Conservation (phyloP, 768 basidiomycete species). For the Porphyrellus cyaneotinctus region DNA sequence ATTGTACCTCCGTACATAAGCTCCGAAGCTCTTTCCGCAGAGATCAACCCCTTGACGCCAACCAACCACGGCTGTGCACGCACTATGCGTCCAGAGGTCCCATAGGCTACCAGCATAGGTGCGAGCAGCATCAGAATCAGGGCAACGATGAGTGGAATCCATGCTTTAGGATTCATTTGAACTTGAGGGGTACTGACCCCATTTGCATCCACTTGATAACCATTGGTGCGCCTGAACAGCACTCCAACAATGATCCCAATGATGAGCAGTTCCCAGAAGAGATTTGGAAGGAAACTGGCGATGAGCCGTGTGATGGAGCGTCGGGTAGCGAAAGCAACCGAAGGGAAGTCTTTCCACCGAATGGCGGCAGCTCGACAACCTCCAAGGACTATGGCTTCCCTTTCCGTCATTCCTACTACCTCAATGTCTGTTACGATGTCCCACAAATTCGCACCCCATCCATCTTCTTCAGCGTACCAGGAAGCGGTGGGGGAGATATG, state of each 20-base stretch:
- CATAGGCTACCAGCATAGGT: slow-evolving; percentile 13
- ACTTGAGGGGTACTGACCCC: no score
- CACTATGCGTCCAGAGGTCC: slow-evolving; percentile 13
- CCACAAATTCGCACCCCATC: slow-evolving; percentile 17
- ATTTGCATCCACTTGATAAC: no score
- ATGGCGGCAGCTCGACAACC: slow-evolving; percentile 23
- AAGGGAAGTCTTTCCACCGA: slow-evolving; percentile 24
- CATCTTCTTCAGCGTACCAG: slow-evolving; percentile 23
- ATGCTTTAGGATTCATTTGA: not conserved
- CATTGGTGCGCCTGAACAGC: no score
- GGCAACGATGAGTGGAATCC: not conserved
- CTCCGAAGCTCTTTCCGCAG: slow-evolving; percentile 16
- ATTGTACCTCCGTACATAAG: slow-evolving; percentile 15
- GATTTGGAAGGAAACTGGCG: no score
- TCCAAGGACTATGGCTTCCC: slow-evolving; percentile 17
- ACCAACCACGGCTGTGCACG: slow-evolving; percentile 20
- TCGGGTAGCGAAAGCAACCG: slow-evolving; percentile 11
- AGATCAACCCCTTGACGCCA: slow-evolving; percentile 25
- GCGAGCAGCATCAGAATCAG: slow-evolving; percentile 13
- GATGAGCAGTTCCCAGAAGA: slow-evolving; percentile 6
- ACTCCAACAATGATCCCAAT: not conserved
- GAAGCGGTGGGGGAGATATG: not conserved
- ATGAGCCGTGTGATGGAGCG: slow-evolving; percentile 13
- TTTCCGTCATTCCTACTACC: slow-evolving; percentile 19
- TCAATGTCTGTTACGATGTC: slow-evolving; percentile 16